Evolutionary conservation across 345 rosid genomes (phyloP), one percentile per base, ranked within the genome.

Genomic region (Kandelia obovata): DNA sequence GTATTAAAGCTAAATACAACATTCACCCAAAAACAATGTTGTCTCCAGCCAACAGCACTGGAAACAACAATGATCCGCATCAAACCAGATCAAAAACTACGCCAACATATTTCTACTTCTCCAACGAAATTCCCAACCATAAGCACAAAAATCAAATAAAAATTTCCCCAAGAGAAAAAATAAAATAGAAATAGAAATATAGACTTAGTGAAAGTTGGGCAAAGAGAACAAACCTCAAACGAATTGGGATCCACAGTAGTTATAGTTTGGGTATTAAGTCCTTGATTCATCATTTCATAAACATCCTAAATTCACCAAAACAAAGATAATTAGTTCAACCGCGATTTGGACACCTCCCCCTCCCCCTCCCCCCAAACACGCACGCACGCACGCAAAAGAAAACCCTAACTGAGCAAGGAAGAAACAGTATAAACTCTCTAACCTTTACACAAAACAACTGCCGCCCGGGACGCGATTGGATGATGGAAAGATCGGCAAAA

Each of bases 271-370:
- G 87, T 71, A 63, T 83, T 86, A 34, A 71, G 86, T 83, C 86
- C 90, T 79, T 85, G 96, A 83, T 85, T 91, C 98, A 94, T 94
- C 78, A 67, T 83, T 65, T 58, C 85, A 82, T 55, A 58, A 81
- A 65, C 87, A 69, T 82, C 81, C 91, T 89, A 71, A 61, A 61
- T 66, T 63, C 66, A 70, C 26, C 65, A 51, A 37, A 62, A 20
- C 10, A 61, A 30, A 53, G 1, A 68, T 1, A 53, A 49, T 68
- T 17, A 68, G 67, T 5, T 69, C 16, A 46, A 49, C 25, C 34
- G 20, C 10, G 21, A 65, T 53, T 53, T 26, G 7, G 47, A 11
- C 60, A 11, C 34, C 34, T 28, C 3, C 34, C 6, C 34, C 34
- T 28, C 3, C 34, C 6, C 34, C 34, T 5, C 34, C 34, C 34